Conservation (phyloP, 140 eudicot species). For the Bidens hawaiensis region DNA sequence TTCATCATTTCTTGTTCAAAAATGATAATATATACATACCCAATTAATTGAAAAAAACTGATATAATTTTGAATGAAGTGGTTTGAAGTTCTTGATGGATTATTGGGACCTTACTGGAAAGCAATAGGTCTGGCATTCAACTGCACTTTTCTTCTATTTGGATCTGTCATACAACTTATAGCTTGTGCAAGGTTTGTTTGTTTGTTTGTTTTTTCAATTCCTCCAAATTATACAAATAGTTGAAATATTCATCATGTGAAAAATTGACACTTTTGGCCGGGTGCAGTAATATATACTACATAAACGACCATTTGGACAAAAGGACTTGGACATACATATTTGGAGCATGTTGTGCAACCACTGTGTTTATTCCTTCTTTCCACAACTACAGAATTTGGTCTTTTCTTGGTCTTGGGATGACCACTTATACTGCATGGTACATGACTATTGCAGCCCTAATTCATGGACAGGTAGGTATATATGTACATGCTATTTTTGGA, state of each 20-base stretch:
- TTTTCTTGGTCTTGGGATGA: neutral
- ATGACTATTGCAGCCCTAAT: neutral
- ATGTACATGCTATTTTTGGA: neutral
- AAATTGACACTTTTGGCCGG: neutral
- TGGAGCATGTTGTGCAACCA: neutral
- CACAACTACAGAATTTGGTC: neutral
- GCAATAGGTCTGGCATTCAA: conserved; percentile 29
- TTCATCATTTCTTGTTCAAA: neutral
- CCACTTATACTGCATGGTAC: conserved; percentile 3
- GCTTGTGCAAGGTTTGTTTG: conserved; percentile 5
- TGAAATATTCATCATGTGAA: too few relatives aligned
- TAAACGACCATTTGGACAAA: neutral
- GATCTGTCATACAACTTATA: conserved; percentile 5
- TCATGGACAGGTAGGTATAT: neutral
- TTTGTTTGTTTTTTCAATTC: neutral
- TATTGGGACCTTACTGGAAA: conserved; percentile 96
- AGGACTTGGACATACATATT: neutral
- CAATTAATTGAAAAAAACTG: neutral
- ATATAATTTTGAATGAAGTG: too few relatives aligned
- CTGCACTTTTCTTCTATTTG: conserved; percentile 3
- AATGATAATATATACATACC: neutral
- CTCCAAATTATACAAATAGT: neutral
- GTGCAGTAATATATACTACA: neutral
- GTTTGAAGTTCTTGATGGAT: conserved; percentile 95
- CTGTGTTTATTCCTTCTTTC: neutral